Conservation (phyloP, 345 rosid species). For the Erysimum cheiranthoides region DNA sequence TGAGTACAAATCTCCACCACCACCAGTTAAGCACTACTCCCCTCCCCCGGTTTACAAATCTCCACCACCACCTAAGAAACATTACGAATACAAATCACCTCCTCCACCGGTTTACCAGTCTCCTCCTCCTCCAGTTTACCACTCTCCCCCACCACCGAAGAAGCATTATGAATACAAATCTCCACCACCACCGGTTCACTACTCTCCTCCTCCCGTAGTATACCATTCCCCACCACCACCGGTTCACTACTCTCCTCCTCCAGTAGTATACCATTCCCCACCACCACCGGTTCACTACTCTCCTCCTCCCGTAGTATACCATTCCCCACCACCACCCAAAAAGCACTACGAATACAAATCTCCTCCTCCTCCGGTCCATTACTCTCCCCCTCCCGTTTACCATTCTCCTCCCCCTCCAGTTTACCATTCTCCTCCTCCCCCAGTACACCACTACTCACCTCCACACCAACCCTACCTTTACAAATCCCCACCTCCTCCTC, state of each 20-base stretch:
- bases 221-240: conserved; percentile 38
- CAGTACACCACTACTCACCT: conserved; percentile 31
- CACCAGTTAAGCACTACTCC: conserved; percentile 25
- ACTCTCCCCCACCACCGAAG: conserved; percentile 27
- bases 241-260: conserved; percentile 35
- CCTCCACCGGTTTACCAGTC: conserved; percentile 22
- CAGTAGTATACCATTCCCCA: conserved; percentile 30
- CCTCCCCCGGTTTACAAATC: conserved; percentile 39
- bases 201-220: conserved; percentile 24
- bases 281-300: conserved; percentile 30
- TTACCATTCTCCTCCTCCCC: conserved; percentile 32
- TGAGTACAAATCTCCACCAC: conserved; percentile 42
- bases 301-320: conserved; percentile 24
- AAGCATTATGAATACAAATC: conserved; percentile 17
- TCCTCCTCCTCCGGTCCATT: conserved; percentile 37
- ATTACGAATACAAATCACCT: conserved; percentile 5
- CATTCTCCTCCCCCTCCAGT: conserved; percentile 30
- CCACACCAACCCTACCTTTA: conserved; percentile 44
- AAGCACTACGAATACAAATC: conserved; percentile 33
- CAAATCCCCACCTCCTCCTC: conserved; percentile 55
- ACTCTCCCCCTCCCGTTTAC: conserved; percentile 39
- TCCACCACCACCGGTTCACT: conserved; percentile 25
- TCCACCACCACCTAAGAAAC: conserved; percentile 31
- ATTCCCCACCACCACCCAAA: conserved; percentile 36
- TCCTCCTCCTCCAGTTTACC: conserved; percentile 15